Evolutionary conservation across 768 basidiomycete genomes (phyloP).

Genomic region (Chlorophyllum brunneum): DNA sequence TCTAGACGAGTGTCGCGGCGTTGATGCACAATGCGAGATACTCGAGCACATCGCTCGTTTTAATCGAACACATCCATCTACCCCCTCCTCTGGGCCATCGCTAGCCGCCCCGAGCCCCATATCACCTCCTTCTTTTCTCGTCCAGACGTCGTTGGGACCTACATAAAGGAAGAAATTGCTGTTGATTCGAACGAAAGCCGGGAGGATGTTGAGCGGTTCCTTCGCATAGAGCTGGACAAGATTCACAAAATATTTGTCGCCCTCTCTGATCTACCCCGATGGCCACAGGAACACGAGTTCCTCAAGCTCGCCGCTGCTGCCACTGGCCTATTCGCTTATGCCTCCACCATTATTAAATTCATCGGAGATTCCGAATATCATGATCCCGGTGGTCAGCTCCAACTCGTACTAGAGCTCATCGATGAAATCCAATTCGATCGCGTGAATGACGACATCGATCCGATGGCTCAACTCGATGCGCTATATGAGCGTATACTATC

Average conservation of each 20-base stretch:
- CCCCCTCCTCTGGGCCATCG: slow-evolving; percentile 1
- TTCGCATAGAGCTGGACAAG: background rate
- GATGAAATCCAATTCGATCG: background rate
- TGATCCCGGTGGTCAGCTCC: background rate
- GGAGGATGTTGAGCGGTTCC: too few species aligned
- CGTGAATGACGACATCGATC: background rate
- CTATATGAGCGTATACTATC: slow-evolving; percentile 9
- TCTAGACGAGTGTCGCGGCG: background rate
- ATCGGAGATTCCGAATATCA: background rate
- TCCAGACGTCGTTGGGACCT: background rate
- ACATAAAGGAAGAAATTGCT: background rate
- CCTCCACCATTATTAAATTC: background rate
- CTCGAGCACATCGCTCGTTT: background rate
- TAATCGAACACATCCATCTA: background rate
- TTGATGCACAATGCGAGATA: background rate
- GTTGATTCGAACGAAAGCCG: background rate
- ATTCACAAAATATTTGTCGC: background rate
- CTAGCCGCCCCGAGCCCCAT: slow-evolving; percentile 1
- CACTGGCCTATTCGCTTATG: background rate
- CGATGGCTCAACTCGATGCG: slow-evolving; percentile 10
- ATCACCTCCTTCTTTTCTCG: background rate
- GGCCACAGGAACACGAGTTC: background rate
- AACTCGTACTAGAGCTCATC: background rate
- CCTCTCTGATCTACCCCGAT: background rate
- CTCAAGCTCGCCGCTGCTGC: background rate